phyloP scores from a whole-genome alignment of 2,329 filamentous ascomycete genomes.

The Colletotrichum higginsianum region DNA sequence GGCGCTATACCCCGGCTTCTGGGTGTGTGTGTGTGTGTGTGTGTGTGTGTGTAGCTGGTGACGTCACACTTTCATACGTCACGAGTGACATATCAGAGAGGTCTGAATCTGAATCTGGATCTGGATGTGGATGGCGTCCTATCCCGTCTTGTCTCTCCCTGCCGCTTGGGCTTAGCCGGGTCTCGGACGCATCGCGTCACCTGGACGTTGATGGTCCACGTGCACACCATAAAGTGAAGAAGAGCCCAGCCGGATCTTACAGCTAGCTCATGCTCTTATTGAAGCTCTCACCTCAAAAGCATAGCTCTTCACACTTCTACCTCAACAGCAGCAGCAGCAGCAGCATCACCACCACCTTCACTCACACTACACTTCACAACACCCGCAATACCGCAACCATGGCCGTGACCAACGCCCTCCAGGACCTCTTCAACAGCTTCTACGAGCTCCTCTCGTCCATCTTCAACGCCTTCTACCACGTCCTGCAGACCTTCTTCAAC shows the following conservation, averaged over 20 bases:
- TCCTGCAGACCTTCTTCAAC: slow-evolving; percentile 53
- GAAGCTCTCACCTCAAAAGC: neutral
- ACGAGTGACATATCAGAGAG: slow-evolving; percentile 4
- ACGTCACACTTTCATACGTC: slow-evolving; percentile 42
- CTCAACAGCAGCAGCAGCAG: neutral
- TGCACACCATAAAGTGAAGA: slow-evolving; percentile 16
- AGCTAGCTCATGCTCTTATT: neutral
- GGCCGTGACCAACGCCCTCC: slow-evolving; percentile 54
- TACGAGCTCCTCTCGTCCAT: slow-evolving; percentile 59
- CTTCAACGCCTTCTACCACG: slow-evolving; percentile 51
- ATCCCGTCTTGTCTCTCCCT: neutral
- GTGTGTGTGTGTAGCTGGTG: slow-evolving; percentile 38
- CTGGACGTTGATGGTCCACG: slow-evolving; percentile 26
- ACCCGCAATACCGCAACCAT: slow-evolving; percentile 45
- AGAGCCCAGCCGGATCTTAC: neutral
- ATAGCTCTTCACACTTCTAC: neutral
- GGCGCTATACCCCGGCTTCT: too few relatives aligned
- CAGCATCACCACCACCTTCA: neutral
- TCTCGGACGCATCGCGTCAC: slow-evolving; percentile 34
- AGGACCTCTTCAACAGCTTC: slow-evolving; percentile 58
- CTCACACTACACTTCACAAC: neutral
- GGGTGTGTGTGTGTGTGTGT: neutral
- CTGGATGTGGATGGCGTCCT: too few relatives aligned
- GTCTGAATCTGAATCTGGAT: too few relatives aligned
- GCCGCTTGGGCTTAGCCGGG: slow-evolving; percentile 18